phyloP scores from a whole-genome alignment of 768 basidiomycete species.

The Mycena epipterygia region DNA sequence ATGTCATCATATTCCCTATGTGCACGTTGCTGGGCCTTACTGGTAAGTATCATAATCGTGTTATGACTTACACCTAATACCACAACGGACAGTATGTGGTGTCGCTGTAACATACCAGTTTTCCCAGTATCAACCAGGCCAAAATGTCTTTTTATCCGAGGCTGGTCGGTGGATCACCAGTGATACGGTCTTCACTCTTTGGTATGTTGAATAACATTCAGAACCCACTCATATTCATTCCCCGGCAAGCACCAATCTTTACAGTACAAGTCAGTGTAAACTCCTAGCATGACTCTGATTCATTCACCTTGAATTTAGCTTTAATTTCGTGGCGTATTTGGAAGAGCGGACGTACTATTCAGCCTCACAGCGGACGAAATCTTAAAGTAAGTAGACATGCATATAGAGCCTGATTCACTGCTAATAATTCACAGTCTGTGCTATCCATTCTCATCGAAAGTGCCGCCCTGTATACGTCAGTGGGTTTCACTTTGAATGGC shows the following conservation, averaged over 20 bases:
- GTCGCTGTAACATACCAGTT: conserved; percentile 35
- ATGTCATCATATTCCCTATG: conserved; percentile 28
- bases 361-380: not conserved
- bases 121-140: conserved; percentile 1
- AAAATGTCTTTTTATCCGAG: conserved; percentile 22
- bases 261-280: not conserved
- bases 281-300: not conserved
- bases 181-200: conserved; percentile 28
- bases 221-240: not conserved
- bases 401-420: not conserved
- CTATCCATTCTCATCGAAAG: not conserved
- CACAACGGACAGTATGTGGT: conserved; percentile 21
- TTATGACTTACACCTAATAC: not conserved
- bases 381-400: not conserved
- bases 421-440: not conserved
- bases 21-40: conserved; percentile 13
- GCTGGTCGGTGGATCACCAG: conserved; percentile 35
- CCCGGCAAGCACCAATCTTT: not conserved
- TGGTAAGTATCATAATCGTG: conserved; percentile 1
- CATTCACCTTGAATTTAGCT: not conserved
- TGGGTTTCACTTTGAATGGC: not conserved
- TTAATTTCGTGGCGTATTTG: not conserved
- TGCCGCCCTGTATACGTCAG: conserved; percentile 4
- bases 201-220: not conserved
- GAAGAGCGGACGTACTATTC: not conserved